Conservation (phyloP, 352 stramenopile species). For the Globisporangium alternatum region DNA sequence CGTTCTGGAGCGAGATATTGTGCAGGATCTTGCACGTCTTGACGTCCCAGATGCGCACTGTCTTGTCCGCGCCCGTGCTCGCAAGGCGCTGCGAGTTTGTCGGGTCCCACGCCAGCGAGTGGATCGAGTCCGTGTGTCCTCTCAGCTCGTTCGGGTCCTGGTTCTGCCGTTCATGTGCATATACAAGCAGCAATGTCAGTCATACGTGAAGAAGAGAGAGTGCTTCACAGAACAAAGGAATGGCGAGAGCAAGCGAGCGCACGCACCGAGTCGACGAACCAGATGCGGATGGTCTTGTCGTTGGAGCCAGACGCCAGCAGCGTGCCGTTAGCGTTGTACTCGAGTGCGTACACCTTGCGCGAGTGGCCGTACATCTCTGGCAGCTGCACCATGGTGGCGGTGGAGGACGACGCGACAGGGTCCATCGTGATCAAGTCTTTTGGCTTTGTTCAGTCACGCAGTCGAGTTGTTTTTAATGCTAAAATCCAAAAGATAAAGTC, state of each 20-base stretch:
- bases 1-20: slow-evolving; percentile 70
- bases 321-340: slow-evolving; percentile 70
- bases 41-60: slow-evolving; percentile 79
- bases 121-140: slow-evolving; percentile 70
- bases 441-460: background rate
- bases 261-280: slow-evolving; percentile 55
- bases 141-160: slow-evolving; percentile 57
- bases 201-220: background rate
- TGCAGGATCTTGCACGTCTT: slow-evolving; percentile 78
- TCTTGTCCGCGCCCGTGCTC: slow-evolving; percentile 77
- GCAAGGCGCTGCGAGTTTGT: slow-evolving; percentile 56
- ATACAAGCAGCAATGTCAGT: background rate
- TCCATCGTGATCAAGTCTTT: slow-evolving; percentile 10
- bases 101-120: slow-evolving; percentile 76
- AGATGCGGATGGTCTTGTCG: slow-evolving; percentile 79
- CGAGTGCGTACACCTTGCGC: slow-evolving; percentile 74
- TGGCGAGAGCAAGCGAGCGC: background rate
- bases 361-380: slow-evolving; percentile 81
- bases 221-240: background rate
- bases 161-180: slow-evolving; percentile 23
- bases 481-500: too few species aligned
- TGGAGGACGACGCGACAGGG: background rate
- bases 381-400: slow-evolving; percentile 43
- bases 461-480: too few species aligned
- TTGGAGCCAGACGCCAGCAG: slow-evolving; percentile 79